Evolutionary conservation across 2,329 filamentous ascomycete species (phyloP).

Genomic region (Scleromitrula shiraiana): DNA sequence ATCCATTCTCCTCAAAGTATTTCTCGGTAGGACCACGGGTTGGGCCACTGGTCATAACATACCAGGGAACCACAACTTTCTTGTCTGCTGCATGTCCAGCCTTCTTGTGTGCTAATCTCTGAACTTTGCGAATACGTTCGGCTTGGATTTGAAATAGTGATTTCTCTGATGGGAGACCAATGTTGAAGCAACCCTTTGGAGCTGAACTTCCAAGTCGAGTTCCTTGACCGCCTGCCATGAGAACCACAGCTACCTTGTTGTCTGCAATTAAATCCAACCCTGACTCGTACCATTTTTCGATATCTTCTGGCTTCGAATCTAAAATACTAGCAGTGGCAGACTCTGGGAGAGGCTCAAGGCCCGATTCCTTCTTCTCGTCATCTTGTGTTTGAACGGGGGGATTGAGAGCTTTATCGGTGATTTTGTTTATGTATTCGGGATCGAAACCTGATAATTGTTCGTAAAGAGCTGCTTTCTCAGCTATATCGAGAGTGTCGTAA

Average conservation of each 20-base stretch:
- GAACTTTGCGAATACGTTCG: slow-evolving; percentile 82
- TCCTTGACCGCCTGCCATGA: slow-evolving; percentile 96
- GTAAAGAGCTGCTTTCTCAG: slow-evolving; percentile 72
- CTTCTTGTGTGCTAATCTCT: slow-evolving; percentile 69
- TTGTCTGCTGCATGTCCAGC: slow-evolving; percentile 46
- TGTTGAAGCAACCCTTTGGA: slow-evolving; percentile 96
- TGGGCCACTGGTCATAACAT: slow-evolving; percentile 98
- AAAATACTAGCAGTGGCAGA: slow-evolving; percentile 83
- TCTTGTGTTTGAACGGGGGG: slow-evolving; percentile 55
- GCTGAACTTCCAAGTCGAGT: slow-evolving; percentile 90
- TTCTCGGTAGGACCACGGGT: slow-evolving; percentile 86
- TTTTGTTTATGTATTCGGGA: slow-evolving; percentile 77
- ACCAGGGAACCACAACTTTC: slow-evolving; percentile 77
- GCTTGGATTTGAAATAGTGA: slow-evolving; percentile 96
- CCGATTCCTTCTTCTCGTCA: slow-evolving; percentile 20
- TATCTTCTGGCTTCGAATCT: slow-evolving; percentile 71
- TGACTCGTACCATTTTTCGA: slow-evolving; percentile 74
- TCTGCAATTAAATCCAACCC: slow-evolving; percentile 58
- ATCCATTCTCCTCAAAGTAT: slow-evolving; percentile 83
- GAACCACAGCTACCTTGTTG: slow-evolving; percentile 73
- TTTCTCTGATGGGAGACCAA: slow-evolving; percentile 86
- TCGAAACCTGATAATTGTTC: slow-evolving; percentile 76
- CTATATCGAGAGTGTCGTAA: slow-evolving; percentile 67
- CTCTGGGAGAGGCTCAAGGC: slow-evolving; percentile 80
- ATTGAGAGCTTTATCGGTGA: slow-evolving; percentile 74